Evolutionary conservation across 257 asterid genomes (phyloP).

Genomic region (Gynochthodes officinalis): DNA sequence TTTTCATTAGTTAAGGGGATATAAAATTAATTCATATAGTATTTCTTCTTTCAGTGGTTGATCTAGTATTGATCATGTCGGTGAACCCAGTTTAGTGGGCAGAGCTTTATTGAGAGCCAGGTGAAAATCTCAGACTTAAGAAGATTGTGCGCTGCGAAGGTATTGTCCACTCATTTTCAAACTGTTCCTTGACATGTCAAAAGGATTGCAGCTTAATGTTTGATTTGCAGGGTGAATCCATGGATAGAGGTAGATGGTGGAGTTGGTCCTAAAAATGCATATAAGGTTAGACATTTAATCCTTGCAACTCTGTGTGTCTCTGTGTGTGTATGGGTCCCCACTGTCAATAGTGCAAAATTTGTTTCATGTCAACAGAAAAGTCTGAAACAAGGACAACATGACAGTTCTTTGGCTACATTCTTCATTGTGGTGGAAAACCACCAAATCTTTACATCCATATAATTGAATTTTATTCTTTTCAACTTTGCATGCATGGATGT

Average conservation of each 20-base stretch:
- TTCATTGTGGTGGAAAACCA: background rate
- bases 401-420: background rate
- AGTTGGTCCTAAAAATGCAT: slow-evolving; percentile 85
- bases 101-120: slow-evolving; percentile 99
- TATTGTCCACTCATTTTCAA: slow-evolving; percentile 21
- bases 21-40: slow-evolving; percentile 14
- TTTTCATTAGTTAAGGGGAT: slow-evolving; percentile 1
- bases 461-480: background rate
- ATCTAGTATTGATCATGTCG: slow-evolving; percentile 88
- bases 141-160: slow-evolving; percentile 86
- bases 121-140: slow-evolving; percentile 89
- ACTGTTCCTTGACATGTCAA: slow-evolving; percentile 11
- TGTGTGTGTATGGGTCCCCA: too few species aligned
- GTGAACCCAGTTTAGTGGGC: slow-evolving; percentile 99
- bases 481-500: background rate
- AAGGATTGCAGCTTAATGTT: slow-evolving; percentile 22
- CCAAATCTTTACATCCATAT: background rate
- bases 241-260: slow-evolving; percentile 99
- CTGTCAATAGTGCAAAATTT: too few species aligned
- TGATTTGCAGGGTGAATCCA: slow-evolving; percentile 73
- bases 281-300: slow-evolving; percentile 51
- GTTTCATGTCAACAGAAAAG: too few species aligned
- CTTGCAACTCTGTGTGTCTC: background rate
- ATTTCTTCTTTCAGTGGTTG: slow-evolving; percentile 59
- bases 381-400: too few species aligned